Conservation (phyloP, 306 rosid genomes). For the Quercus berberidifolia region DNA sequence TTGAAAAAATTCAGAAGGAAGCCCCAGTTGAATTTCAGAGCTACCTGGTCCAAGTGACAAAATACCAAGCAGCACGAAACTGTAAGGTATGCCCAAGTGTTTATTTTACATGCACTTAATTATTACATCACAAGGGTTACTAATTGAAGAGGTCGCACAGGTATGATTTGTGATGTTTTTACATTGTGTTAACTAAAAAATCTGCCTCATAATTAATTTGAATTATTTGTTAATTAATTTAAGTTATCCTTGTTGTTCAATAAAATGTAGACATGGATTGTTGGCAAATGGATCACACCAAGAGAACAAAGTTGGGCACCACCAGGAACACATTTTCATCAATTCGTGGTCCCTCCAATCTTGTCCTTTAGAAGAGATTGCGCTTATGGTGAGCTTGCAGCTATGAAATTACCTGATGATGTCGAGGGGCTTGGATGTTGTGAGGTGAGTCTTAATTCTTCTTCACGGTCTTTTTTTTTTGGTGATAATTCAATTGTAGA, state of each 20-base stretch:
- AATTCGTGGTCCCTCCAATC: constrained; percentile 95
- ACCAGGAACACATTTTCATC: constrained; percentile 86
- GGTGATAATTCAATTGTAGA: no score
- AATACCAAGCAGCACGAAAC: constrained; percentile 81
- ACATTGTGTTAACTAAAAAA: no score
- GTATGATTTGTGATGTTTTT: no score
- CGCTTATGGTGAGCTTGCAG: constrained; percentile 94
- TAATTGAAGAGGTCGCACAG: no score
- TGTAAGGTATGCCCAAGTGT: constrained; percentile 60
- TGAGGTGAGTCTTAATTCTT: constrained; percentile 49
- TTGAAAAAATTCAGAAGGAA: constrained; percentile 76
- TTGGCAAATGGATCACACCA: constrained; percentile 95
- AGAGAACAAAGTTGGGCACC: constrained; percentile 94
- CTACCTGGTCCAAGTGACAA: constrained; percentile 87
- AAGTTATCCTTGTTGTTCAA: not conserved
- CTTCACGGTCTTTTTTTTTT: not conserved
- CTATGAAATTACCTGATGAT: constrained; percentile 85
- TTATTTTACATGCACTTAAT: no score
- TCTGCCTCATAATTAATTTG: no score
- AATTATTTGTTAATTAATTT: not conserved
- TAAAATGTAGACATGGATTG: constrained; percentile 75
- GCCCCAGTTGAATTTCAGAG: constrained; percentile 77
- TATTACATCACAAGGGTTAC: no score
- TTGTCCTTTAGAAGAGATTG: constrained; percentile 78
- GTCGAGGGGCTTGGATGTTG: constrained; percentile 80